A percentile compares a stretch with the other conserved stretches of the same genome.
phyloP scores from a whole-genome alignment of 495 filamentous ascomycete species.

The Aspergillus asperescens region DNA sequence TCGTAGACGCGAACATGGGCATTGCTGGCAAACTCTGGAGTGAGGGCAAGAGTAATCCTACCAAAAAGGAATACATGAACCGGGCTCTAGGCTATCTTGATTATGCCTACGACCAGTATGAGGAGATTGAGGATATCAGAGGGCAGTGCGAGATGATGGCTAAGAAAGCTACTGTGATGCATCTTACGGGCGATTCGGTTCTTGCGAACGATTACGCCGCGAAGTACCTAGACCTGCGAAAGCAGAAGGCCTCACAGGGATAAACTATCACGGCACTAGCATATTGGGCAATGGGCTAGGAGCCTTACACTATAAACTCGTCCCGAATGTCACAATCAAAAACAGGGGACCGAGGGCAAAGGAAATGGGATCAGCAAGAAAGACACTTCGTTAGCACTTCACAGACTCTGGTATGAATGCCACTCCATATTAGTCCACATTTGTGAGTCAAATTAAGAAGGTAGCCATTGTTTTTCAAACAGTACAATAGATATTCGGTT shows the following conservation, averaged over 20 bases:
- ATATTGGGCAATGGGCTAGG: no score
- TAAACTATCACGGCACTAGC: no score
- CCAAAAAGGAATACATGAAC: constrained; percentile 54
- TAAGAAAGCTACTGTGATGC: constrained; percentile 79
- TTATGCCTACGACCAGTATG: constrained; percentile 61
- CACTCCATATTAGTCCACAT: no score
- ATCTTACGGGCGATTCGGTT: constrained; percentile 62
- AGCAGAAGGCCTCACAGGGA: constrained; percentile 15
- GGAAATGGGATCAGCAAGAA: no score
- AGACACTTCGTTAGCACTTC: no score
- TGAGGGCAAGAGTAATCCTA: constrained; percentile 20
- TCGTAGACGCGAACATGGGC: constrained; percentile 82
- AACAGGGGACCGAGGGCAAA: no score
- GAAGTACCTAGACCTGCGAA: constrained; percentile 59
- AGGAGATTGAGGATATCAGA: constrained; percentile 65
- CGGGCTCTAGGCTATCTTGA: constrained; percentile 64
- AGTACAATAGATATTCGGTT: no score
- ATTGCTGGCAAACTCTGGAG: constrained; percentile 55
- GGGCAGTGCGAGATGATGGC: constrained; percentile 80
- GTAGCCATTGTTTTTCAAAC: no score
- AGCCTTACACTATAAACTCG: no score
- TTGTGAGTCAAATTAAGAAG: no score
- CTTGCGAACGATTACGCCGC: constrained; percentile 71
- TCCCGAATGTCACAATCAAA: not conserved
- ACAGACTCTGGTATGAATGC: no score